A percentile compares a stretch with the other conserved stretches of the same genome.
Conservation (phyloP, 495 filamentous ascomycete genomes). For the Staphylotrichum longicolle region DNA sequence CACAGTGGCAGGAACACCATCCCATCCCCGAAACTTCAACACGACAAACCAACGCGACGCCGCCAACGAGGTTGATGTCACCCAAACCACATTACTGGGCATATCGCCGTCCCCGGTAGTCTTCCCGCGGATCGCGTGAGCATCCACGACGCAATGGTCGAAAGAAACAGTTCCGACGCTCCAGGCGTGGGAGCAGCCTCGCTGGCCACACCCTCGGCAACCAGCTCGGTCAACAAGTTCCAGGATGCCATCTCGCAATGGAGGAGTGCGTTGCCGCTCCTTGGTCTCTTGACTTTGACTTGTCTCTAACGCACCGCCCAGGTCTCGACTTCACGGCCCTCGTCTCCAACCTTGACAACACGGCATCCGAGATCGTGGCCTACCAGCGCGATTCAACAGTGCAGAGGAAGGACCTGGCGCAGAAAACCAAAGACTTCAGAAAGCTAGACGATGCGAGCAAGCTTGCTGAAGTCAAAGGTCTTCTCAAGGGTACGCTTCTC, state of each 20-base stretch:
- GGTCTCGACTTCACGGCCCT: slow-evolving; percentile 86
- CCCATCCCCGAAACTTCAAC: neutral
- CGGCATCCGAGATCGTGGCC: slow-evolving; percentile 87
- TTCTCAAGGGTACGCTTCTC: slow-evolving; percentile 69
- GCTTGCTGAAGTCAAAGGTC: slow-evolving; percentile 77
- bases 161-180: slow-evolving; percentile 25
- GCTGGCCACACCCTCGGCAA: slow-evolving; percentile 18
- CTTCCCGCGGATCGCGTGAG: slow-evolving; percentile 5
- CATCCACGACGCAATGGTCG: slow-evolving; percentile 31
- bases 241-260: slow-evolving; percentile 93
- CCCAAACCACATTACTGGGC: slow-evolving; percentile 17
- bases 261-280: slow-evolving; percentile 65
- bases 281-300: slow-evolving; percentile 8
- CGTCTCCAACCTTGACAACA: slow-evolving; percentile 82
- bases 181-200: slow-evolving; percentile 23
- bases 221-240: slow-evolving; percentile 72
- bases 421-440: slow-evolving; percentile 97
- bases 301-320: slow-evolving; percentile 35
- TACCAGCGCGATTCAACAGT: slow-evolving; percentile 89
- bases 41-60: neutral
- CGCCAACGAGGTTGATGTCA: slow-evolving; percentile 22
- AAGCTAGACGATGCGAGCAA: slow-evolving; percentile 92
- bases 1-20: slow-evolving; percentile 3
- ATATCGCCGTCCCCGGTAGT: slow-evolving; percentile 11
- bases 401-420: slow-evolving; percentile 92